Conservation (phyloP, 306 rosid genomes). For the Prunus fruticosa region DNA sequence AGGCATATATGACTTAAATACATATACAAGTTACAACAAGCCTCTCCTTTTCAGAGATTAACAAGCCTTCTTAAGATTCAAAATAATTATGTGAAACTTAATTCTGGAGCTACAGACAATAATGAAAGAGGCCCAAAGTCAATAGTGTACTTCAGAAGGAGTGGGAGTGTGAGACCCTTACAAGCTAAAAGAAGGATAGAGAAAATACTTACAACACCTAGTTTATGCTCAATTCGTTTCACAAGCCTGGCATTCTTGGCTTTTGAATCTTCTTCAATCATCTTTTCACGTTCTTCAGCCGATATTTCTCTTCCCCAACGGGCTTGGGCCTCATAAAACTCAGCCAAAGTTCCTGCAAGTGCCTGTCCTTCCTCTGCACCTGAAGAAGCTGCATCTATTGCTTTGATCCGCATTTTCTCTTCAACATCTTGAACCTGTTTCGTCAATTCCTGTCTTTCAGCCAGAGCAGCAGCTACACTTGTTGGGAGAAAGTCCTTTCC, state of each 20-base stretch:
- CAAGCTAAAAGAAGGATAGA: neutral
- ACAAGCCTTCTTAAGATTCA: neutral
- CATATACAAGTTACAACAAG: neutral
- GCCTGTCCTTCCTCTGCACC: constrained; percentile 47
- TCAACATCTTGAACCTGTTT: constrained; percentile 79
- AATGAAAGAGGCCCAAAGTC: neutral
- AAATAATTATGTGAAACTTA: neutral
- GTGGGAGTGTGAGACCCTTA: neutral
- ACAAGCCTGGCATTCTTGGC: constrained; percentile 56
- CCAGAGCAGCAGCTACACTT: constrained; percentile 66
- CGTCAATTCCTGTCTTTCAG: constrained; percentile 72
- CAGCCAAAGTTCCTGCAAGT: constrained; percentile 82
- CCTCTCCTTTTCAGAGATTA: neutral
- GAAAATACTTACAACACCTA: constrained; percentile 58
- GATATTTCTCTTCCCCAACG: constrained; percentile 83
- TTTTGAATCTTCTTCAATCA: constrained; percentile 69
- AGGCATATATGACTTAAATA: neutral
- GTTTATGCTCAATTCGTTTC: constrained; percentile 68
- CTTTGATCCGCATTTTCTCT: constrained; percentile 53
- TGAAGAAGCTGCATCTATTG: constrained; percentile 34
- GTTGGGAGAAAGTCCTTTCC: constrained; percentile 94
- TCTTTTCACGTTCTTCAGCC: constrained; percentile 67
- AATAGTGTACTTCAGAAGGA: neutral
- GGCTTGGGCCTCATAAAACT: constrained; percentile 79
- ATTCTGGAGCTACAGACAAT: neutral